These are phyloP conservation scores for Xylariomycetidae sp. DNA, from an alignment of 2,329 filamentous ascomycete species.

Conservation along the genomic window DNA sequence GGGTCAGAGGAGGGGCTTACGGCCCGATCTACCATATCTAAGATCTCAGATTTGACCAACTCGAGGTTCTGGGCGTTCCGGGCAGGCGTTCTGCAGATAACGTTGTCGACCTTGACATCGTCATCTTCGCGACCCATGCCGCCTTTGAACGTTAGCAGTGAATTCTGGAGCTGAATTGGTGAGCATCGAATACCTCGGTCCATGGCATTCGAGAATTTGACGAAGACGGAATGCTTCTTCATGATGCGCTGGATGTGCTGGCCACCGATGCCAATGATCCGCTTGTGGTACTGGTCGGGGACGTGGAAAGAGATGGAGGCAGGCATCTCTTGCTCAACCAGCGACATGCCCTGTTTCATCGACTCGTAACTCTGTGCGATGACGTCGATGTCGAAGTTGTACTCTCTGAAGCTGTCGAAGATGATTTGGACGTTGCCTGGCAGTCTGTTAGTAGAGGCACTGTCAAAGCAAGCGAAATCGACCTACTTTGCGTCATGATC, in stretches of 20 bases:
- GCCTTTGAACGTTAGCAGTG: conserved; percentile 22
- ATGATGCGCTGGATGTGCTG: conserved; percentile 99
- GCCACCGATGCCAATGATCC: conserved; percentile 96
- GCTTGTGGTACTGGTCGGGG: conserved; percentile 98
- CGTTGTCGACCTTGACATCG: conserved; percentile 97
- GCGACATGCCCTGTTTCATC: conserved; percentile 82
- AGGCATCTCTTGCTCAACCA: conserved; percentile 98
- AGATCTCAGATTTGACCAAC: conserved; percentile 95
- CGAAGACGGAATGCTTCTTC: conserved; percentile 99
- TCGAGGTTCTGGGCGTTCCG: conserved; percentile 96
- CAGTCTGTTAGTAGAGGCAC: conserved; percentile 15
- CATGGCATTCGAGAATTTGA: conserved; percentile 99
- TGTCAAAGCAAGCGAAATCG: conserved; percentile 6
- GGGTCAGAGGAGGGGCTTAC: conserved; percentile 41
- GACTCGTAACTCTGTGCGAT: conserved; percentile 88
- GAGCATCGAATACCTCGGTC: conserved; percentile 61
- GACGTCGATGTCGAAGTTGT: conserved; percentile 99
- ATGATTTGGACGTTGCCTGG: conserved; percentile 92
- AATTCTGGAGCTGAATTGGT: not conserved
- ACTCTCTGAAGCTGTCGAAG: conserved; percentile 98
- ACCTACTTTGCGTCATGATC: conserved; percentile 93
- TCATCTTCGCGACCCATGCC: conserved; percentile 93
- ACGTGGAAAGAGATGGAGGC: conserved; percentile 99
- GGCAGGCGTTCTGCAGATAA: conserved; percentile 95
- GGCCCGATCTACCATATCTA: conserved; percentile 98